Percentiles rank a stretch among this genome's conserved stretches.
phyloP scores from a whole-genome alignment of 129 eudicot species.

The Arctium minus region DNA sequence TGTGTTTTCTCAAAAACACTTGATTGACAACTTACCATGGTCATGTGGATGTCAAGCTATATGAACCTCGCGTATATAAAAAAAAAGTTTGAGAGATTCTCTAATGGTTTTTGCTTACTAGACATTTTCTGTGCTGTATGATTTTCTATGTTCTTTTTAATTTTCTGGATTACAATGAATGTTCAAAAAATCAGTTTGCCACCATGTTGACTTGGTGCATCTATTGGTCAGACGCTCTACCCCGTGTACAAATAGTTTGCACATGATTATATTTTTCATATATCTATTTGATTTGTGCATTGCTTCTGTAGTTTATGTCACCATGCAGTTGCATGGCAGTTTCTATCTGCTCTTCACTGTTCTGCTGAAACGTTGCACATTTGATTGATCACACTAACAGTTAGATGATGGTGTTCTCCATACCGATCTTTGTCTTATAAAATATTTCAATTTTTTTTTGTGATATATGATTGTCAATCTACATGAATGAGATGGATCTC shows the following conservation, averaged over 20 bases:
- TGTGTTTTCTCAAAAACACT: neutral
- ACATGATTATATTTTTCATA: neutral
- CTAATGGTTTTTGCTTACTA: neutral
- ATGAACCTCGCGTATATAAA: neutral
- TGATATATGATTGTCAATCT: neutral
- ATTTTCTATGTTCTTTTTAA: neutral
- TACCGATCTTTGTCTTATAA: neutral
- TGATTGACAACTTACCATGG: neutral
- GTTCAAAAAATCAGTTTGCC: neutral
- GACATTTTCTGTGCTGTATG: neutral
- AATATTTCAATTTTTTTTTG: neutral
- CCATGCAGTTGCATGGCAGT: neutral
- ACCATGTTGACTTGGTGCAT: neutral
- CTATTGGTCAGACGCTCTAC: neutral
- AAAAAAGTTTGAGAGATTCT: neutral
- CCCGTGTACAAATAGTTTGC: neutral
- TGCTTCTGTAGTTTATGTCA: neutral
- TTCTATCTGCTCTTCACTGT: neutral
- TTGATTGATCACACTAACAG: neutral
- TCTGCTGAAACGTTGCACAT: neutral
- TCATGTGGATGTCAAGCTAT: neutral
- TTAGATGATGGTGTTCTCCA: neutral
- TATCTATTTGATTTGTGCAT: neutral
- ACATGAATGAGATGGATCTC: neutral
- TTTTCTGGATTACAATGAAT: neutral